Conservation (phyloP, 305 asterid genomes). For the Fraxinus angustifolia region DNA sequence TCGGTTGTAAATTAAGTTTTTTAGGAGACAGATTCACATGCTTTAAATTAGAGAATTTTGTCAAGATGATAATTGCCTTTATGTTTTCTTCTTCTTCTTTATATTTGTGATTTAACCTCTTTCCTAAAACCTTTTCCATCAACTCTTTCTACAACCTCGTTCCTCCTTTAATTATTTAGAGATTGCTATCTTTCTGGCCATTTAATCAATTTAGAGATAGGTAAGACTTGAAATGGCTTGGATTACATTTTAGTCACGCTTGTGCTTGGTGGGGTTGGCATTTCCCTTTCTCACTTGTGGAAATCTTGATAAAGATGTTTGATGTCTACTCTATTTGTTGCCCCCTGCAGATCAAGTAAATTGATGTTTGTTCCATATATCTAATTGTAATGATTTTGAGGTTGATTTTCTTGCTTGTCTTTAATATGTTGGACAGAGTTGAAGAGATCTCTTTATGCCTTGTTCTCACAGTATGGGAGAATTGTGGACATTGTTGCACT, state of each 20-base stretch:
- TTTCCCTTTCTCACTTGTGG: not conserved
- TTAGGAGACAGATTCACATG: not conserved
- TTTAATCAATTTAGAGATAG: not conserved
- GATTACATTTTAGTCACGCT: not conserved
- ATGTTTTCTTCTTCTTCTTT: not conserved
- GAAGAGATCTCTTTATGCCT: constrained; percentile 97
- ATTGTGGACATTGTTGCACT: constrained; percentile 87
- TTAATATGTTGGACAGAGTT: constrained; percentile 65
- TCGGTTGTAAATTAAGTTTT: not conserved
- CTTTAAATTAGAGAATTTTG: not conserved
- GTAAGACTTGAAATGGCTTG: not conserved
- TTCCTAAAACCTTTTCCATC: not conserved
- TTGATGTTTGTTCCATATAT: constrained; percentile 7
- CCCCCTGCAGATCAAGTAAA: constrained; percentile 3
- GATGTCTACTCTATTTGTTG: not conserved
- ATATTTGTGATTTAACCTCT: not conserved
- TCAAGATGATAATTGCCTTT: not conserved
- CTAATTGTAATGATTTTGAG: constrained; percentile 18
- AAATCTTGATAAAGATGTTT: not conserved
- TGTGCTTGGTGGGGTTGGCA: not conserved
- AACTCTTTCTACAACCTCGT: not conserved
- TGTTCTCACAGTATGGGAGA: constrained; percentile 98
- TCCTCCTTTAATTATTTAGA: constrained; percentile 3
- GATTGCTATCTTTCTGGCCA: not conserved
- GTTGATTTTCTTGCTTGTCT: constrained; percentile 30